Percentiles rank a stretch among this genome's conserved stretches.
phyloP scores from a whole-genome alignment of 2,329 filamentous ascomycete genomes.

The Fusarium mangiferae region DNA sequence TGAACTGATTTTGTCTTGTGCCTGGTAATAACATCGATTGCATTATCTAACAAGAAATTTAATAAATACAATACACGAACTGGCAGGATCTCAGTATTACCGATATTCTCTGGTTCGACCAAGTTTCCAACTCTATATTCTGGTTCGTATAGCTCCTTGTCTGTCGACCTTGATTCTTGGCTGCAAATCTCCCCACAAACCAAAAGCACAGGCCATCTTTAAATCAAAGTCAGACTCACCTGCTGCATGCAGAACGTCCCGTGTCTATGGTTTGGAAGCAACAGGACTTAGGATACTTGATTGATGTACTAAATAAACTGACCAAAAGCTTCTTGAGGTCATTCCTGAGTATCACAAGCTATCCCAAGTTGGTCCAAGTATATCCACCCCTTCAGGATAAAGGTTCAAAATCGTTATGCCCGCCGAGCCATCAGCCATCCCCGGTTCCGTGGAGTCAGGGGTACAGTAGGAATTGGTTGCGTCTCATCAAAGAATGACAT shows the following conservation, averaged over 20 bases:
- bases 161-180: conserved; percentile 17
- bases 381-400: no score
- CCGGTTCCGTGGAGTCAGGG: conserved; percentile 32
- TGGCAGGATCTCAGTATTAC: background rate
- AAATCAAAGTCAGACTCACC: conserved; percentile 30
- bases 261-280: background rate
- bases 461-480: conserved; percentile 14
- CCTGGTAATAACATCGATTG: background rate
- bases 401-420: background rate
- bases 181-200: conserved; percentile 33
- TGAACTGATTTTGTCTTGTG: background rate
- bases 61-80: no score
- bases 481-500: conserved; percentile 38
- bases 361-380: background rate
- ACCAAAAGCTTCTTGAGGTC: background rate
- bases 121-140: conserved; percentile 9
- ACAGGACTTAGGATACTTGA: background rate
- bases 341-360: background rate
- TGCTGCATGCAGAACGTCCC: conserved; percentile 11
- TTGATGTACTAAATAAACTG: no score
- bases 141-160: background rate
- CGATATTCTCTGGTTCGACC: background rate
- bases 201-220: conserved; percentile 31
- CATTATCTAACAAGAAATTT: background rate
- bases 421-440: background rate